Evolutionary conservation across 169 alveolate genomes (phyloP).

Genomic region (Plasmodium reichenowi): DNA sequence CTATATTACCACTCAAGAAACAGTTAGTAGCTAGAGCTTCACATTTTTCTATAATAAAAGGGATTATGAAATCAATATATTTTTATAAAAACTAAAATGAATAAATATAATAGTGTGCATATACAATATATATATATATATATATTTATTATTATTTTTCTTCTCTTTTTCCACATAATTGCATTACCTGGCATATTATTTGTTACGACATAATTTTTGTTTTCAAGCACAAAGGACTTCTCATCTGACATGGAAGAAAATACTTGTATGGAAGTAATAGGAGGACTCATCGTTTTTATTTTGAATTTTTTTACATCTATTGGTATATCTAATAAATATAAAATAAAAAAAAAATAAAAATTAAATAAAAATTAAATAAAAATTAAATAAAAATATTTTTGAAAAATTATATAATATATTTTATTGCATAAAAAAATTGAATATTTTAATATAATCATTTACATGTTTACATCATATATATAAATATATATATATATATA

Average conservation of each 20-base stretch:
- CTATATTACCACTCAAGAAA: conserved; percentile 14
- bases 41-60: conserved; percentile 5
- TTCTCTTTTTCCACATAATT: neutral
- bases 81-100: too few relatives aligned
- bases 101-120: too few relatives aligned
- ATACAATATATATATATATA: too few relatives aligned
- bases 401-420: too few relatives aligned
- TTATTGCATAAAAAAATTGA: too few relatives aligned
- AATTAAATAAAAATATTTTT: too few relatives aligned
- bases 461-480: too few relatives aligned
- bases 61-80: neutral
- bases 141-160: too few relatives aligned
- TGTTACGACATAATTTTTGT: conserved; percentile 28
- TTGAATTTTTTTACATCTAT: conserved; percentile 3
- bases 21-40: conserved; percentile 17
- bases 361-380: too few relatives aligned
- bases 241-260: neutral
- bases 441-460: too few relatives aligned
- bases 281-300: neutral
- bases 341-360: neutral
- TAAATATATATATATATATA: too few relatives aligned
- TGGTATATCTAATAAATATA: neutral
- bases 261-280: conserved; percentile 26
- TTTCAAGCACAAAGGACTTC: conserved; percentile 4
- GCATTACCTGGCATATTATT: conserved; percentile 26